Percentiles rank a stretch among this genome's conserved stretches.
These are phyloP conservation scores for Physaria fendleri DNA, from an alignment of 345 rosid genomes.

Conservation along the genomic window DNA sequence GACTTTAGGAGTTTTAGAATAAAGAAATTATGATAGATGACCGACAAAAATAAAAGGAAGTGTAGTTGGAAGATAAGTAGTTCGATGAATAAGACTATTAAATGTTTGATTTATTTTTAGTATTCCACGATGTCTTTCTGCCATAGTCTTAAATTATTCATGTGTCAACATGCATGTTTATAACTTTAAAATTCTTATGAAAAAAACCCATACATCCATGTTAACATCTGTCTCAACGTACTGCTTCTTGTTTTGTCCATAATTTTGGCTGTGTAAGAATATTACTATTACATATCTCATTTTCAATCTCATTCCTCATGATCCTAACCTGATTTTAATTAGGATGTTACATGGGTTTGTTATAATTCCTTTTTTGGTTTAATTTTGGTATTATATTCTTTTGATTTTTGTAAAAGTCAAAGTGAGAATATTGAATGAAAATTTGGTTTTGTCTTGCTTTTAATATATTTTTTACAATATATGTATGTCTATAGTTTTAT, in stretches of 20 bases:
- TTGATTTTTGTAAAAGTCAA: neutral
- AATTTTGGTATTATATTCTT: neutral
- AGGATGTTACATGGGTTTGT: neutral
- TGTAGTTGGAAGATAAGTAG: too few relatives aligned
- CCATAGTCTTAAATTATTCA: neutral
- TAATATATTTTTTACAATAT: neutral
- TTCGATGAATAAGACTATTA: too few relatives aligned
- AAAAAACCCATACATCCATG: neutral
- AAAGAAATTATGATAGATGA: too few relatives aligned
- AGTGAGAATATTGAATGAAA: neutral
- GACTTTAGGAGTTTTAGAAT: too few relatives aligned
- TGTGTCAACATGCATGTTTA: neutral
- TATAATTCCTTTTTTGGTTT: neutral
- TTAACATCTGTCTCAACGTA: neutral
- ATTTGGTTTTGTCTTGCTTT: neutral
- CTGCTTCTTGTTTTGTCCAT: neutral
- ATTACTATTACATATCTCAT: constrained; percentile 1
- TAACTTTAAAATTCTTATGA: neutral
- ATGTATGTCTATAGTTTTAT: neutral
- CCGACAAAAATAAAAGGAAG: too few relatives aligned
- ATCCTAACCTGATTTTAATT: neutral
- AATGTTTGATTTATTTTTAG: too few relatives aligned
- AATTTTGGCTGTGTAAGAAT: neutral
- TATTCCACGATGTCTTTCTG: too few relatives aligned
- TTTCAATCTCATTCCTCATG: neutral